Base-by-base conservation (phyloP, 495 filamentous ascomycete species). In the Aspergillus homomorphus region DNA sequence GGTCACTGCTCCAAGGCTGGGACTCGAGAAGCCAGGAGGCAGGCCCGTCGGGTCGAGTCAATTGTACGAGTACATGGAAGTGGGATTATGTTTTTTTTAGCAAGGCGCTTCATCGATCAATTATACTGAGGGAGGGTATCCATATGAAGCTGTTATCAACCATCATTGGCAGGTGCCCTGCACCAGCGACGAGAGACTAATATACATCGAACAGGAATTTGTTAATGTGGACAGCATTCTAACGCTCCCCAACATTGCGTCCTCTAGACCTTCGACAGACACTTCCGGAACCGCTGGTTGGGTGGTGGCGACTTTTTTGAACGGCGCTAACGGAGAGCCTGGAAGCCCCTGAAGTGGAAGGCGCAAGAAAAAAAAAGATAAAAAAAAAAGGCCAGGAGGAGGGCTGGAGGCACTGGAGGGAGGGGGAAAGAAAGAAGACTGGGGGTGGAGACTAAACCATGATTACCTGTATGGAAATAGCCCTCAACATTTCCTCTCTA, bases 201-300 rank as follows among this genome's bases (percentile, higher is more conserved):
- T 28, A 30, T 51, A 26, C 22, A 28, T 51, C 21, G 48, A 18
- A 51, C 20, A 22, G 1, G 4, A 20, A 22, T 48, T 15, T 21
- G 10, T 22, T 18, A 28, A 23, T 24, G 16, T 18, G 48, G 24
- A 9, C 45, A 28, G 23, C 18, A 30, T 30, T 28, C 24, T n/a
- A 16, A 19, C 23, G 23, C 28, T 28, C 48, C 46, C 48, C 48
- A 51, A 51, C 48, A 51, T 51, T 30, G 30, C 20, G 23, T 16
- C 48, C 23, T 51, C 22, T 51, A 51, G 48, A 51, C 23, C 45
- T 48, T 51, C 28, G 24, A 23, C 3, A 28, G 22, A 30, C 48
- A 51, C 24, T 28, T 51, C 18, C 19, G 48, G 21, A 48, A 4
- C 46, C 24, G 53, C 49, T 62, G 60, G 60, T 62, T 62, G 60